phyloP scores from a whole-genome alignment of 495 filamentous ascomycete genomes.

The Lasiosphaeris hirsuta region DNA sequence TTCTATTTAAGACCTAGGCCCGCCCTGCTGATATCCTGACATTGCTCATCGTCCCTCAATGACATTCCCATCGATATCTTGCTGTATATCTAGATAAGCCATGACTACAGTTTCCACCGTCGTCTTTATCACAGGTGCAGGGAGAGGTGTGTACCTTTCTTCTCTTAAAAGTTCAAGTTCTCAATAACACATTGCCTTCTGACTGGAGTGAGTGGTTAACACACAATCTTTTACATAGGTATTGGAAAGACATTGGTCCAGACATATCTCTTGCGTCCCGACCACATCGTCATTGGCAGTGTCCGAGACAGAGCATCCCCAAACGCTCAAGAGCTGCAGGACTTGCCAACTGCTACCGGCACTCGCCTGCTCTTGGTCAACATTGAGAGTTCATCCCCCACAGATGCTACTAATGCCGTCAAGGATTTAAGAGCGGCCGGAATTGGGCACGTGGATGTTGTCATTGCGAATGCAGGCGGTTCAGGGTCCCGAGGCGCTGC shows the following conservation, averaged over 20 bases:
- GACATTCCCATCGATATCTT: too few relatives aligned
- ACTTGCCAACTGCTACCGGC: conserved; percentile 4
- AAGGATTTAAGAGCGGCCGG: conserved; percentile 9
- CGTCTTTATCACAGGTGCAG: too few relatives aligned
- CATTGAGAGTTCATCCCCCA: conserved; percentile 11
- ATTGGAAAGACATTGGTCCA: conserved; percentile 20
- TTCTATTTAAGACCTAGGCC: too few relatives aligned
- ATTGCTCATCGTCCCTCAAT: too few relatives aligned
- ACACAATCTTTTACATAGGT: conserved; percentile 1
- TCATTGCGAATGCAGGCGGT: conserved; percentile 26
- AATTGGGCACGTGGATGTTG: conserved; percentile 21
- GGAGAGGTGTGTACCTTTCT: too few relatives aligned
- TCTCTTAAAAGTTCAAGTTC: too few relatives aligned
- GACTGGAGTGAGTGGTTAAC: too few relatives aligned
- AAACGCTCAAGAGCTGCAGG: conserved; percentile 17
- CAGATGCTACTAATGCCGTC: conserved; percentile 11
- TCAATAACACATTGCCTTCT: too few relatives aligned
- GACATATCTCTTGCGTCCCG: conserved; percentile 23
- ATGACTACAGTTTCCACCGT: too few relatives aligned
- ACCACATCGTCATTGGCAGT: conserved; percentile 27
- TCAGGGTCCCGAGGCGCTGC: not conserved
- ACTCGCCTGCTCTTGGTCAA: conserved; percentile 20
- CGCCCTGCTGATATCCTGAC: too few relatives aligned
- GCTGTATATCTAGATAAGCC: too few relatives aligned
- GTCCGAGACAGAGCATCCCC: conserved; percentile 13